Evolutionary conservation across 2,329 filamentous ascomycete genomes (phyloP).

Genomic region (Dactylellina leptospora): DNA sequence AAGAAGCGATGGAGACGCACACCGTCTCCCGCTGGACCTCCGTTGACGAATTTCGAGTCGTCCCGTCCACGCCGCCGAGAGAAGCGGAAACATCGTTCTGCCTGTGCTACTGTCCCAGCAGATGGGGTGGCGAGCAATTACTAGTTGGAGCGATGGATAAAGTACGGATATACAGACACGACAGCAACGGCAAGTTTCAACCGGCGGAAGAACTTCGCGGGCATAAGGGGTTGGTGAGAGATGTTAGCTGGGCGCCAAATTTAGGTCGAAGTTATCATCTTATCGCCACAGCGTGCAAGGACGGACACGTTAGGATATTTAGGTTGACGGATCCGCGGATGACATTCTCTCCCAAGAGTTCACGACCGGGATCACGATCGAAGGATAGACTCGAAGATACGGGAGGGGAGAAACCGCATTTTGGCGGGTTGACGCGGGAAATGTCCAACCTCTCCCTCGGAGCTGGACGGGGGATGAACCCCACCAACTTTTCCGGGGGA

Average conservation of each 20-base stretch:
- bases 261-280: conserved; percentile 90
- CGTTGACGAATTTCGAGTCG: conserved; percentile 56
- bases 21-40: conserved; percentile 57
- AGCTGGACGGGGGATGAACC: conserved; percentile 27
- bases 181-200: conserved; percentile 80
- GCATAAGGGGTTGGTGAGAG: conserved; percentile 80
- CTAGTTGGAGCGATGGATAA: conserved; percentile 86
- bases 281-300: conserved; percentile 90
- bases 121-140: conserved; percentile 62
- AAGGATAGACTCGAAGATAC: conserved; percentile 28
- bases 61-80: conserved; percentile 52
- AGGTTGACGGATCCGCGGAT: conserved; percentile 65
- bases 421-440: conserved; percentile 41
- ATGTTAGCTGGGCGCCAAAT: conserved; percentile 90
- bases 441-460: conserved; percentile 44
- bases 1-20: conserved; percentile 58
- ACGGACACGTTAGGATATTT: conserved; percentile 89
- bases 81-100: conserved; percentile 57
- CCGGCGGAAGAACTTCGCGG: conserved; percentile 78
- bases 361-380: conserved; percentile 43
- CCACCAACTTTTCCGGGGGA: conserved; percentile 28
- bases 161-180: conserved; percentile 79
- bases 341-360: conserved; percentile 46
- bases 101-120: conserved; percentile 56
- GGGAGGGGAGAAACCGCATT: conserved; percentile 51